Evolutionary conservation across 169 alveolate species (phyloP).

Genomic region (Cryptosporidium parvum): DNA sequence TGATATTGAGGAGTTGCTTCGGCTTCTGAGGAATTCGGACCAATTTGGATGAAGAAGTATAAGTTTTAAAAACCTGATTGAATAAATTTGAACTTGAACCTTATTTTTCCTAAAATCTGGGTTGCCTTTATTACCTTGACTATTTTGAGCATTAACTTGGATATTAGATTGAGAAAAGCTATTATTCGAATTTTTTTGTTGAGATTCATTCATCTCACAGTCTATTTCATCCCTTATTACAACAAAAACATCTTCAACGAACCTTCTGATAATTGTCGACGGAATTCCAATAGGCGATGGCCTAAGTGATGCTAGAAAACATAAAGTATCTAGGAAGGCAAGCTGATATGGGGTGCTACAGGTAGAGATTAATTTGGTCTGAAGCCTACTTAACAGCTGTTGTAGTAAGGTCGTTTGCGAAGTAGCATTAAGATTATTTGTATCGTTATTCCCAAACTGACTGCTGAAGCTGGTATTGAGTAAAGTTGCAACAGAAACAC

Average conservation of each 20-base stretch:
- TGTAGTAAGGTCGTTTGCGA: slow-evolving; percentile 49
- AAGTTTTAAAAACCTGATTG: slow-evolving; percentile 78
- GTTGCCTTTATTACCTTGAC: slow-evolving; percentile 4
- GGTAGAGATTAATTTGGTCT: slow-evolving; percentile 68
- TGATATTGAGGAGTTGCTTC: slow-evolving; percentile 12
- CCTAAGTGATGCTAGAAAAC: slow-evolving; percentile 64
- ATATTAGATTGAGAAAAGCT: neutral
- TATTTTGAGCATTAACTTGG: neutral
- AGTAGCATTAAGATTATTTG: neutral
- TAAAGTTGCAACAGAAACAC: slow-evolving; percentile 68
- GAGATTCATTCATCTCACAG: slow-evolving; percentile 24
- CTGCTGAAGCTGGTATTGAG: slow-evolving; percentile 32
- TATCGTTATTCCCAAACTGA: neutral
- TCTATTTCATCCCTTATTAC: slow-evolving; percentile 64
- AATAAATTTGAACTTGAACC: slow-evolving; percentile 75
- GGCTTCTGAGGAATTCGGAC: slow-evolving; percentile 67
- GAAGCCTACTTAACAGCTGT: slow-evolving; percentile 60
- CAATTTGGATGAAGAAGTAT: slow-evolving; percentile 79
- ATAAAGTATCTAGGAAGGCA: slow-evolving; percentile 60
- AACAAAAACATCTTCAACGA: slow-evolving; percentile 54
- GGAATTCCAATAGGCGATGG: slow-evolving; percentile 71
- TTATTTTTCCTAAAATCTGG: slow-evolving; percentile 25
- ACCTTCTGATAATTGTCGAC: slow-evolving; percentile 56
- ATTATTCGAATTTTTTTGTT: slow-evolving; percentile 11
- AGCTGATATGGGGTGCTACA: slow-evolving; percentile 68